These are phyloP conservation scores for Bocquillonia castaneifolia DNA, from an alignment of 441 rosid genomes.

Conservation along the genomic window DNA sequence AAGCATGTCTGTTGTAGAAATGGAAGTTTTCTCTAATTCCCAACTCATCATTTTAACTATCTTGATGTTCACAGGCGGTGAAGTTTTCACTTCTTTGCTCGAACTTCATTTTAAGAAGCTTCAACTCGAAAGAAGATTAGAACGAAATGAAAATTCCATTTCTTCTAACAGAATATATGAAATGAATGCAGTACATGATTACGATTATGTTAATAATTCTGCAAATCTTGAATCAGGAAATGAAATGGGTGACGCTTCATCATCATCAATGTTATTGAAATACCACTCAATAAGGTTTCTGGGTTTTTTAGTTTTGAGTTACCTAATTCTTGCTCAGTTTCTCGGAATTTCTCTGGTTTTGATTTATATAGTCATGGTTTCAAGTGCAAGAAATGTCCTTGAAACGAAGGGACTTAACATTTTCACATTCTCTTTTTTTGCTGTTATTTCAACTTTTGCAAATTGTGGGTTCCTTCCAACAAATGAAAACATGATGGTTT, in stretches of 20 bases:
- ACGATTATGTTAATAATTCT: no score
- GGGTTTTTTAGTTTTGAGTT: slow-evolving; percentile 35
- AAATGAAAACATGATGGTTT: slow-evolving; percentile 59
- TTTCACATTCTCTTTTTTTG: slow-evolving; percentile 43
- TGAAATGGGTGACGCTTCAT: background rate
- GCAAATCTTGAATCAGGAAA: background rate
- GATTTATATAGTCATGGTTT: slow-evolving; percentile 25
- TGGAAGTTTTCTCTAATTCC: slow-evolving; percentile 61
- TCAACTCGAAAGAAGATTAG: background rate
- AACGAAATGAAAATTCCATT: no score
- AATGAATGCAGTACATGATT: background rate
- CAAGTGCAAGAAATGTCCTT: slow-evolving; percentile 36
- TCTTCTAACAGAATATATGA: no score
- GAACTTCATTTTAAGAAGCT: slow-evolving; percentile 8
- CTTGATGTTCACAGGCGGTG: slow-evolving; percentile 44
- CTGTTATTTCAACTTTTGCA: slow-evolving; percentile 41
- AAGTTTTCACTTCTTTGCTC: slow-evolving; percentile 33
- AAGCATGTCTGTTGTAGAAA: slow-evolving; percentile 62
- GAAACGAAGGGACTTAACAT: slow-evolving; percentile 27
- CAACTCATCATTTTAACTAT: slow-evolving; percentile 50
- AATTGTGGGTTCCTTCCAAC: slow-evolving; percentile 58
- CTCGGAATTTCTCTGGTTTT: slow-evolving; percentile 32
- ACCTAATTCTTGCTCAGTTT: slow-evolving; percentile 28
- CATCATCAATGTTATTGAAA: background rate
- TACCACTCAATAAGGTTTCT: slow-evolving; percentile 28